Percentiles rank a stretch among this genome's conserved stretches.
Evolutionary conservation across 2,329 filamentous ascomycete genomes (phyloP).

Genomic region (Penicillium sp.): DNA sequence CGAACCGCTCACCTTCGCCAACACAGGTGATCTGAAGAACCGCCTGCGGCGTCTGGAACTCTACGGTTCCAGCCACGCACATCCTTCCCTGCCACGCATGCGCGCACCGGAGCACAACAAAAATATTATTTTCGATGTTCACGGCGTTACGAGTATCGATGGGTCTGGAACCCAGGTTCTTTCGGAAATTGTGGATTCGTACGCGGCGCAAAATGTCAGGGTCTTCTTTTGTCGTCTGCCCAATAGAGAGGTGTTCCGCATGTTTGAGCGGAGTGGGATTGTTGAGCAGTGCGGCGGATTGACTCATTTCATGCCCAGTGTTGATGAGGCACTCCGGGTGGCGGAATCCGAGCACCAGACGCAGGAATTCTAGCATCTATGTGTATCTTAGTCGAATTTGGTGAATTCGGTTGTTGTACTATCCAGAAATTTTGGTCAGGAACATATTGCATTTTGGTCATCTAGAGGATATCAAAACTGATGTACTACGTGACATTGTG

Average conservation of each 20-base stretch:
- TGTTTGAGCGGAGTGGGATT: slow-evolving; percentile 79
- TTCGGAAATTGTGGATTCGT: slow-evolving; percentile 79
- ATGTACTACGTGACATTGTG: not conserved
- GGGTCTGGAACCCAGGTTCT: slow-evolving; percentile 91
- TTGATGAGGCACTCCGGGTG: slow-evolving; percentile 78
- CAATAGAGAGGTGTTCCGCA: slow-evolving; percentile 61
- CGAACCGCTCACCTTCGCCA: slow-evolving; percentile 93
- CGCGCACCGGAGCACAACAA: slow-evolving; percentile 76
- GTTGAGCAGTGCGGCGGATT: slow-evolving; percentile 77
- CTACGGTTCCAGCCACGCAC: slow-evolving; percentile 81
- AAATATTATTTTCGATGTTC: slow-evolving; percentile 95
- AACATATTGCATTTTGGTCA: not conserved
- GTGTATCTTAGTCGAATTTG: not conserved
- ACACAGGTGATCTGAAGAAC: slow-evolving; percentile 87
- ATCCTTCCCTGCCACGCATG: slow-evolving; percentile 81
- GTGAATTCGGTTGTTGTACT: not conserved
- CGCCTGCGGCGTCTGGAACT: slow-evolving; percentile 79
- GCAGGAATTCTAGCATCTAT: slow-evolving; percentile 32
- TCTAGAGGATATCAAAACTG: not conserved
- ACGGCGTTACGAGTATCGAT: slow-evolving; percentile 93
- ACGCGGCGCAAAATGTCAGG: slow-evolving; percentile 69
- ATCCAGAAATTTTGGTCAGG: not conserved
- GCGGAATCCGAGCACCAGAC: slow-evolving; percentile 68
- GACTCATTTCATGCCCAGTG: slow-evolving; percentile 74
- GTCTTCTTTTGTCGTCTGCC: slow-evolving; percentile 57